A percentile compares a stretch with the other conserved stretches of the same genome.
phyloP scores from a whole-genome alignment of 192 early-diverging fungal species.

The Coemansia sp. region DNA sequence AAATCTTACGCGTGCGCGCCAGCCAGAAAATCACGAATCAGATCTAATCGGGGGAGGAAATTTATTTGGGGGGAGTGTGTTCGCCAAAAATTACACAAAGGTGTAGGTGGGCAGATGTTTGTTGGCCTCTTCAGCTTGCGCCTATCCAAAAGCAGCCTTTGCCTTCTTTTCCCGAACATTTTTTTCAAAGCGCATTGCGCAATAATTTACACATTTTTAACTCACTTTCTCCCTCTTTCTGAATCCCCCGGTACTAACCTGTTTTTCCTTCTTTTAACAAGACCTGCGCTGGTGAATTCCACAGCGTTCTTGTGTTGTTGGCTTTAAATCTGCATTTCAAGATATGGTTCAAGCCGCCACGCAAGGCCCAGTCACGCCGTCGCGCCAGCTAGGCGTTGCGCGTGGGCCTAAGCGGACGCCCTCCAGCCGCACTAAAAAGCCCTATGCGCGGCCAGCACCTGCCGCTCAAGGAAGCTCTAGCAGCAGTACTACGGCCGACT shows the following conservation, averaged over 20 bases:
- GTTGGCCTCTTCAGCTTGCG: too few species aligned
- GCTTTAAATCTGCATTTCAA: background rate
- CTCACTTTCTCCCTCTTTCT: background rate
- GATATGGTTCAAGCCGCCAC: slow-evolving; percentile 35
- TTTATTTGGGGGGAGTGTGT: background rate
- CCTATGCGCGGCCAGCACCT: slow-evolving; percentile 23
- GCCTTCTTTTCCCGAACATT: background rate
- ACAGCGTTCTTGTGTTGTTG: background rate
- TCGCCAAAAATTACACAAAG: too few species aligned
- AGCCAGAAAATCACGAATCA: slow-evolving; percentile 2
- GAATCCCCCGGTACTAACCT: background rate
- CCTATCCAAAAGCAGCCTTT: background rate
- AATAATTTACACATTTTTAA: background rate
- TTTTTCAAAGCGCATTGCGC: slow-evolving; percentile 6
- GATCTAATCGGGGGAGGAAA: slow-evolving; percentile 8
- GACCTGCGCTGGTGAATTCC: slow-evolving; percentile 1
- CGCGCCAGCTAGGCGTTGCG: slow-evolving; percentile 40
- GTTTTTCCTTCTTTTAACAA: background rate
- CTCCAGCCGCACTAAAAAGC: slow-evolving; percentile 47
- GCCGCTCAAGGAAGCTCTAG: background rate
- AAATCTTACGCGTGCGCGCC: background rate
- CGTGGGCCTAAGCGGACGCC: slow-evolving; percentile 45
- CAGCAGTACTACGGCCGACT: background rate
- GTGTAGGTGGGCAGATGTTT: too few species aligned
- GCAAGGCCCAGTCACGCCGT: slow-evolving; percentile 38